A percentile compares a stretch with the other conserved stretches of the same genome.
phyloP scores from a whole-genome alignment of 495 filamentous ascomycete species.

The Umbilicaria muhlenbergii region DNA sequence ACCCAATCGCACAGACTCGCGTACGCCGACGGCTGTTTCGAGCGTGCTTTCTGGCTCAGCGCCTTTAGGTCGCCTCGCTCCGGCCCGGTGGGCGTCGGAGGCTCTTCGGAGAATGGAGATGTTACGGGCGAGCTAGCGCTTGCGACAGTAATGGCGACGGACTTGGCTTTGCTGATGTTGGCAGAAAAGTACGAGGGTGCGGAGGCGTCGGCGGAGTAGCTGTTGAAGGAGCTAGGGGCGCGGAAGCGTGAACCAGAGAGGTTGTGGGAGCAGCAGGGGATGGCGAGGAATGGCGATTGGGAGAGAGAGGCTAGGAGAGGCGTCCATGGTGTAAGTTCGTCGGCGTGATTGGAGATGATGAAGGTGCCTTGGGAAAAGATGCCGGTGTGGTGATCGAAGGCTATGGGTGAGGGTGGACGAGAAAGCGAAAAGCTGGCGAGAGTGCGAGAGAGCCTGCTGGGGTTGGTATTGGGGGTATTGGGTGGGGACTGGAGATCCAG shows the following conservation, averaged over 20 bases:
- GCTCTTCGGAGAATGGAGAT: not conserved
- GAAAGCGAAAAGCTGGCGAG: too few species aligned
- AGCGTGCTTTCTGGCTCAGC: conserved; percentile 14
- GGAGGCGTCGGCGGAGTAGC: conserved; percentile 8
- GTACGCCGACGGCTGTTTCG: conserved; percentile 15
- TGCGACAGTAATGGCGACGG: conserved; percentile 27
- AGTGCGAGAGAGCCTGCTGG: too few species aligned
- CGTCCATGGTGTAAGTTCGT: conserved; percentile 92
- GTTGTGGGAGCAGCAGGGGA: conserved; percentile 88
- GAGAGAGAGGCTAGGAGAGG: conserved; percentile 70
- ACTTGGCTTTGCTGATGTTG: conserved; percentile 23
- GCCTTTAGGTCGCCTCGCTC: conserved; percentile 28
- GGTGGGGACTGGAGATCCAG: conserved; percentile 10
- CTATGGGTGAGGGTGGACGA: too few species aligned
- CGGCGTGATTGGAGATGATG: conserved; percentile 91
- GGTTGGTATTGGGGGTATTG: conserved; percentile 1
- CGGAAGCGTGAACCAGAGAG: conserved; percentile 60
- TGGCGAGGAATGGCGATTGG: conserved; percentile 66
- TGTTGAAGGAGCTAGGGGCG: conserved; percentile 34
- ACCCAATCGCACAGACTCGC: conserved; percentile 16
- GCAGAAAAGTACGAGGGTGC: conserved; percentile 12
- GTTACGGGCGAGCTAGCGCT: not conserved
- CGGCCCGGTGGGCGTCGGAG: conserved; percentile 16
- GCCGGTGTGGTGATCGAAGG: conserved; percentile 38
- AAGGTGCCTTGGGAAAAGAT: conserved; percentile 64